phyloP scores from a whole-genome alignment of 805 yeast genomes.

The Middelhovenomyces tepae region DNA sequence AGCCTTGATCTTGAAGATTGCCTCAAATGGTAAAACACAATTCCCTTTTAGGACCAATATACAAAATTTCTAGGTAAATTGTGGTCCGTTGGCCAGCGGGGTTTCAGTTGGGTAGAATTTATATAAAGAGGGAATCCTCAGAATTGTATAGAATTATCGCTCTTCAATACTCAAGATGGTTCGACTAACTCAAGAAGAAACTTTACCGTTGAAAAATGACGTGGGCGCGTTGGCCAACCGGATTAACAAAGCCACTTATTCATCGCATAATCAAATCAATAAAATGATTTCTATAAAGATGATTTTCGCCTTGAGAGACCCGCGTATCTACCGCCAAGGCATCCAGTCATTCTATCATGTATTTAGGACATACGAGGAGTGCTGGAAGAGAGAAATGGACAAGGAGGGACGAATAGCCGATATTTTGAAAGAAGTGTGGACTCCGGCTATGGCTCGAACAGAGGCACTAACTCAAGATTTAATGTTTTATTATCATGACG shows the following conservation, averaged over 20 bases:
- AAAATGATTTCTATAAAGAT: constrained; percentile 60
- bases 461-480: constrained; percentile 52
- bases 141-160: no score
- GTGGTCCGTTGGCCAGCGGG: no score
- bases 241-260: constrained; percentile 60
- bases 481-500: constrained; percentile 54
- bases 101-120: no score
- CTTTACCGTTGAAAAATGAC: constrained; percentile 71
- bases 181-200: constrained; percentile 36
- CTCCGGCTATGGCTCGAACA: constrained; percentile 59
- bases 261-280: constrained; percentile 59
- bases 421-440: constrained; percentile 54
- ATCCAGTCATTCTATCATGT: constrained; percentile 64
- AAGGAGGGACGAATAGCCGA: constrained; percentile 26
- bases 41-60: no score
- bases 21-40: no score
- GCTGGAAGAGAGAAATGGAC: constrained; percentile 3
- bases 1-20: no score
- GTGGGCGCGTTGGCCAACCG: constrained; percentile 78
- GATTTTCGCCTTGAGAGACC: constrained; percentile 68
- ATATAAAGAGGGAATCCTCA: no score
- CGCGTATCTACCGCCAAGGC: constrained; percentile 72
- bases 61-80: no score
- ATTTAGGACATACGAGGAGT: constrained; percentile 51
- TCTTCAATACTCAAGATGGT: no score